These are phyloP conservation scores for Delonix regia DNA, from an alignment of 306 rosid genomes.

Conservation along the genomic window DNA sequence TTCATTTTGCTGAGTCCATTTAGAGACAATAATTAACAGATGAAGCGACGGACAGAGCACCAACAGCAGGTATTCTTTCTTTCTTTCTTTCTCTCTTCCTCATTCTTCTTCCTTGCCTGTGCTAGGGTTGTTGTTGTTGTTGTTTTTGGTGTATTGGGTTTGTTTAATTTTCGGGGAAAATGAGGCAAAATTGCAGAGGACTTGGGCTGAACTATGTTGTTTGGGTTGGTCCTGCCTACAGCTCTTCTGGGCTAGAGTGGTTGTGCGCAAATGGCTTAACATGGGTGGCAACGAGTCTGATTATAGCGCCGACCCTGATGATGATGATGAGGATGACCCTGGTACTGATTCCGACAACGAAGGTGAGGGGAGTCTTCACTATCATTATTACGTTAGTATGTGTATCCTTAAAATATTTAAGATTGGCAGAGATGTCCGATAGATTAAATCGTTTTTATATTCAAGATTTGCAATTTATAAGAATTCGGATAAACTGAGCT, in stretches of 20 bases:
- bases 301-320: slow-evolving; percentile 85
- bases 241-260: slow-evolving; percentile 86
- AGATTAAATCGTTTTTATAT: too few species aligned
- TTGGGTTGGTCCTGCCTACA: slow-evolving; percentile 88
- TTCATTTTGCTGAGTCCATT: slow-evolving; percentile 23
- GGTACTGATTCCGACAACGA: slow-evolving; percentile 52
- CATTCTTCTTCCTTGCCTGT: not conserved
- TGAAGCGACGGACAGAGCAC: slow-evolving; percentile 54
- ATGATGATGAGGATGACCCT: slow-evolving; percentile 48
- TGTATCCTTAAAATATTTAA: not conserved
- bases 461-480: slow-evolving; percentile 21
- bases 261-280: slow-evolving; percentile 90
- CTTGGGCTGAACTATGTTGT: slow-evolving; percentile 92
- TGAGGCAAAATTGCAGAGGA: slow-evolving; percentile 72
- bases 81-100: not conserved
- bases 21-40: slow-evolving; percentile 38
- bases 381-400: not conserved
- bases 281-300: slow-evolving; percentile 71
- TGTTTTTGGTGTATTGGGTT: slow-evolving; percentile 36
- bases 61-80: slow-evolving; percentile 54
- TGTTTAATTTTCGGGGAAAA: slow-evolving; percentile 48
- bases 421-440: not conserved
- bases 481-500: slow-evolving; percentile 28
- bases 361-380: slow-evolving; percentile 38
- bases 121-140: slow-evolving; percentile 10